Conservation (phyloP, 805 yeast species). For the Henningerozyma blattae region DNA sequence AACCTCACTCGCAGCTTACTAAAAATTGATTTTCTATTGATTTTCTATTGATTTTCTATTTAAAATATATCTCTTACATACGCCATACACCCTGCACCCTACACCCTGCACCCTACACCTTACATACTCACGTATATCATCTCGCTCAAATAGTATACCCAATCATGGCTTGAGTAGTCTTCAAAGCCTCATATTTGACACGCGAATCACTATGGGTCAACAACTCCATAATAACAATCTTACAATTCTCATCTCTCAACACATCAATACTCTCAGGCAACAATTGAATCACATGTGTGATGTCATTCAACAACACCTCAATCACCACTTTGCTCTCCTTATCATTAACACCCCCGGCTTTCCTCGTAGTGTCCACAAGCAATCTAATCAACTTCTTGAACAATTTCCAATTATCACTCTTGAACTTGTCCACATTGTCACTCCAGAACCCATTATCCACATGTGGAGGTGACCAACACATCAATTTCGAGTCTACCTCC, state of each 20-base stretch:
- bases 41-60: background rate
- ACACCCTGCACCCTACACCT: too few relatives aligned
- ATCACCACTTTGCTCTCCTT: slow-evolving; percentile 25
- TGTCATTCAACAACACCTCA: slow-evolving; percentile 59
- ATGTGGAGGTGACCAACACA: slow-evolving; percentile 90
- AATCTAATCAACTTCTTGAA: slow-evolving; percentile 49
- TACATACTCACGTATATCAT: too few relatives aligned
- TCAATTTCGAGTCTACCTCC: slow-evolving; percentile 66
- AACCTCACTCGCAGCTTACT: too few relatives aligned
- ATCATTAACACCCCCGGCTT: slow-evolving; percentile 24
- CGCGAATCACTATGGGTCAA: slow-evolving; percentile 73
- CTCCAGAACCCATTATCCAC: slow-evolving; percentile 81
- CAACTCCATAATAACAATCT: slow-evolving; percentile 72
- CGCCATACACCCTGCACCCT: too few relatives aligned
- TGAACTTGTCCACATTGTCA: slow-evolving; percentile 66
- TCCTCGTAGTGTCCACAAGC: slow-evolving; percentile 27
- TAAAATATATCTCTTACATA: background rate
- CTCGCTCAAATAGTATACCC: slow-evolving; percentile 65
- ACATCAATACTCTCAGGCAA: slow-evolving; percentile 49
- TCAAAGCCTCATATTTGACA: slow-evolving; percentile 88
- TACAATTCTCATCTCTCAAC: slow-evolving; percentile 46
- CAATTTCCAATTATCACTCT: slow-evolving; percentile 63
- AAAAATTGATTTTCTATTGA: too few relatives aligned
- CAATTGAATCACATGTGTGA: slow-evolving; percentile 47
- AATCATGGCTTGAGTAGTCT: slow-evolving; percentile 88